Conservation (phyloP, 352 stramenopile species). For the Phytophthora brassicae region DNA sequence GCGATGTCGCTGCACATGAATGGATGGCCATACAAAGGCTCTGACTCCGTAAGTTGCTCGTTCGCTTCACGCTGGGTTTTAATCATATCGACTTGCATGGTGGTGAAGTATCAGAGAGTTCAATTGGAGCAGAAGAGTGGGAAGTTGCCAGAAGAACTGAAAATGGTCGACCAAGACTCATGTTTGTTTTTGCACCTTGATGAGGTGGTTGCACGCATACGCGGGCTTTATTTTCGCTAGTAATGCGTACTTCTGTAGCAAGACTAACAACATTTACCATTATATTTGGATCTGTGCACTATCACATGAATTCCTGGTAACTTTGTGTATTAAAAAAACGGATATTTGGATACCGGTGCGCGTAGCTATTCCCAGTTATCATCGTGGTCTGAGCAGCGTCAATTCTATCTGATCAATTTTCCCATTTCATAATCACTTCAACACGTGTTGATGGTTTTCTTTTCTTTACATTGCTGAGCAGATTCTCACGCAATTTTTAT, state of each 20-base stretch:
- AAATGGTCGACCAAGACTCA: constrained; percentile 1
- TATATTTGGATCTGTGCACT: constrained; percentile 1
- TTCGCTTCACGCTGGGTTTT: constrained; percentile 3
- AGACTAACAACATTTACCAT: constrained; percentile 2
- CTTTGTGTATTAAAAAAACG: constrained; percentile 1
- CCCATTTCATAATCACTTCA: too few species aligned
- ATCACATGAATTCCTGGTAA: constrained; percentile 4
- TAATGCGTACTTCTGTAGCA: constrained; percentile 11
- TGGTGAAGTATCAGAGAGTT: background rate
- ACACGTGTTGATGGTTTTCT: too few species aligned
- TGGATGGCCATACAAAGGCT: constrained; percentile 25
- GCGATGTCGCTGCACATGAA: constrained; percentile 60
- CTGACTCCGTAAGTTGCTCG: constrained; percentile 7
- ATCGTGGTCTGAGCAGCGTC: constrained; percentile 4
- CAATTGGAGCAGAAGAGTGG: background rate
- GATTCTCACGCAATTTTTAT: constrained; percentile 47
- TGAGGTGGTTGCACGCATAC: background rate
- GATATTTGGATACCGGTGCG: background rate
- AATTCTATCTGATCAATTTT: too few species aligned
- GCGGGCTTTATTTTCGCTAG: constrained; percentile 5
- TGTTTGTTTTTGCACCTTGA: background rate
- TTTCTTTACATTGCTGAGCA: constrained; percentile 39
- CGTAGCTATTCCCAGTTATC: background rate
- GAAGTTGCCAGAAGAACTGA: constrained; percentile 9
- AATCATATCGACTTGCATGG: constrained; percentile 8